Base-by-base conservation (phyloP, 2,329 filamentous ascomycete species). In the Emergomyces pasteurianus region DNA sequence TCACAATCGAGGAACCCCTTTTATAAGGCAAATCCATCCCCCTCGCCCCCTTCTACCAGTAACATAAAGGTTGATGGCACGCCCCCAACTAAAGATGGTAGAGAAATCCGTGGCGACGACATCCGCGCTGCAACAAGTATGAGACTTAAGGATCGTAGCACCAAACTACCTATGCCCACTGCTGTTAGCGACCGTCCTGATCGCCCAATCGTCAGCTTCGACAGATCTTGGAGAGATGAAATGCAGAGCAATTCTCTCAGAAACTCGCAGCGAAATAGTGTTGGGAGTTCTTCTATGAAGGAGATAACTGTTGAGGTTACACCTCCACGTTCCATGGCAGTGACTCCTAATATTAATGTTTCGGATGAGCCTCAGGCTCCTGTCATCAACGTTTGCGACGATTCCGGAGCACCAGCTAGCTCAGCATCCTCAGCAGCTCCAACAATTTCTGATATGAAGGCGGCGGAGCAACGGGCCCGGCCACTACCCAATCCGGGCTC, bases 161-260 rank as follows among this genome's bases (percentile, higher is more conserved):
- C 86, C 61, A 95, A 89, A 72, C 80, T 97, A 64, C 92, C 92
- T 34, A 92, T 88, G 70, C 92, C 92, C 65, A 90, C 89, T 60
- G 87, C 89, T 70, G 92, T 97, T 74, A 96, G 91, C 78, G 88
- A 96, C 77, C 88, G 83, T 71, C 88, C 89, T 68, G 90, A 90
- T 68, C 86, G 92, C 72, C 92, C 92, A 65, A 97, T 97, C 80
- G 92, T 97, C 81, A 97, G 92, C 82, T 97, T 97, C 81, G 84
- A 95, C 76, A 83, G 83, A 70, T 83, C 87, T 72, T 96, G 90
- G 78, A 88, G 86, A 75, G 78, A 78, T 74, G 64, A 68, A 42
- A 40, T 34, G 31, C 68, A 73, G 62, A 43, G 66, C 65, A 54
- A 67, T 73, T 56, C 70, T 69, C n/a, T 61, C 68, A 43, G 69